Percentiles rank a stretch among this genome's conserved stretches.
Evolutionary conservation across 139 green algal species (phyloP).

Genomic region (Tetradesmus obliquus): DNA sequence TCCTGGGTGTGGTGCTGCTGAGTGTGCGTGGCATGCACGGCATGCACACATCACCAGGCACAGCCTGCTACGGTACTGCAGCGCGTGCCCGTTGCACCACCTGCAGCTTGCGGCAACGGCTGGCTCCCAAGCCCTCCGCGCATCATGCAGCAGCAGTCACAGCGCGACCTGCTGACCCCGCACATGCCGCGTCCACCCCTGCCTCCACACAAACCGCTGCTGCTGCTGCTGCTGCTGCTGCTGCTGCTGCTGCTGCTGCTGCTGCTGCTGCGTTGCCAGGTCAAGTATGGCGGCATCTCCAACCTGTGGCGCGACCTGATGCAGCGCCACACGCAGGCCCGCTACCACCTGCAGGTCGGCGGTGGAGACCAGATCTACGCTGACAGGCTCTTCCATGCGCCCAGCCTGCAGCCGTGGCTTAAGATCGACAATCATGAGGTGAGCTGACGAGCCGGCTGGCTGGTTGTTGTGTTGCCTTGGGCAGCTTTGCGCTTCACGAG

Average conservation of each 20-base stretch:
- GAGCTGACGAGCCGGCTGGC: too few species aligned
- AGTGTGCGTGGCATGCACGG: too few species aligned
- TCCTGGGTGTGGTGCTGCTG: too few species aligned
- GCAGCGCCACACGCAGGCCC: neutral
- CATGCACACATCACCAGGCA: too few species aligned
- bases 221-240: neutral
- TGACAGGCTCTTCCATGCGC: slow-evolving; percentile 45
- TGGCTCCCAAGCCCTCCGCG: too few species aligned
- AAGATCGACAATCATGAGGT: neutral
- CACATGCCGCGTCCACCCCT: neutral
- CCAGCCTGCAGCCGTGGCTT: slow-evolving; percentile 24
- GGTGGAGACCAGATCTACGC: slow-evolving; percentile 67
- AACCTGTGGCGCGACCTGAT: slow-evolving; percentile 35
- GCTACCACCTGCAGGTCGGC: slow-evolving; percentile 42
- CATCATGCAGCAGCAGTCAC: too few species aligned
- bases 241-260: neutral
- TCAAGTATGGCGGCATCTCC: slow-evolving; percentile 44
- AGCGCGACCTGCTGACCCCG: too few species aligned
- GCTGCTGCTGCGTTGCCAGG: slow-evolving; percentile 10
- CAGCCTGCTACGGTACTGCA: too few species aligned
- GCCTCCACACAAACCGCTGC: neutral
- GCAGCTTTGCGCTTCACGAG: too few species aligned
- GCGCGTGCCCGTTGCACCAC: too few species aligned
- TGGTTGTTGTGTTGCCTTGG: too few species aligned
- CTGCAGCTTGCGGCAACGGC: too few species aligned